Evolutionary conservation across 2,329 filamentous ascomycete species (phyloP).

Genomic region (Alternaria ethzedia): DNA sequence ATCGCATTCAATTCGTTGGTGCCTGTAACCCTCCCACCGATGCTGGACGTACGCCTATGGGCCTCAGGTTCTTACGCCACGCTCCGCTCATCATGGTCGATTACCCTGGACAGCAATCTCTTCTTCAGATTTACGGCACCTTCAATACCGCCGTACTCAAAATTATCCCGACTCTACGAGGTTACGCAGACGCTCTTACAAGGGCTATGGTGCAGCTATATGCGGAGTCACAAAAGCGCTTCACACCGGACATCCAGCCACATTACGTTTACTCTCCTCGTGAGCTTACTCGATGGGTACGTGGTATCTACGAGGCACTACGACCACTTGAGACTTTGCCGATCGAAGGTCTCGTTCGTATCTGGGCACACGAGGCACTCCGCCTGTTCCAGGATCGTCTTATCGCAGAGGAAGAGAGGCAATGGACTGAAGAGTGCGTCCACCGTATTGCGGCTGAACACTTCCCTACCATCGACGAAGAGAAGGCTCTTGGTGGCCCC

Average conservation of each 20-base stretch:
- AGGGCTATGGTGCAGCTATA: slow-evolving; percentile 98
- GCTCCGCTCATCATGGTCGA: slow-evolving; percentile 99
- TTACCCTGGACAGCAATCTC: slow-evolving; percentile 92
- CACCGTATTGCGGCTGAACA: slow-evolving; percentile 84
- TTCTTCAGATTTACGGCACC: slow-evolving; percentile 97
- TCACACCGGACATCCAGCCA: slow-evolving; percentile 95
- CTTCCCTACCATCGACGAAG: slow-evolving; percentile 95
- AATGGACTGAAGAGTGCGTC: slow-evolving; percentile 92
- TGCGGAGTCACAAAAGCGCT: slow-evolving; percentile 88
- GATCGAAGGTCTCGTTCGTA: slow-evolving; percentile 89
- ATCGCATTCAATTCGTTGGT: slow-evolving; percentile 98
- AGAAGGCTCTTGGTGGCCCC: slow-evolving; percentile 85
- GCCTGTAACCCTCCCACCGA: slow-evolving; percentile 98
- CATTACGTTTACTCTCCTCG: slow-evolving; percentile 99
- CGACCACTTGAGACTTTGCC: slow-evolving; percentile 86
- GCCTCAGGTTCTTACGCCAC: slow-evolving; percentile 90
- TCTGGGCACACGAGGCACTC: slow-evolving; percentile 97
- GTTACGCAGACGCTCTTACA: slow-evolving; percentile 91
- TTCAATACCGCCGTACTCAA: slow-evolving; percentile 97
- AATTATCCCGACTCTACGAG: slow-evolving; percentile 91
- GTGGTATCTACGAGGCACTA: slow-evolving; percentile 96
- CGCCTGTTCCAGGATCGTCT: slow-evolving; percentile 97
- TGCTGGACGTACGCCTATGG: slow-evolving; percentile 93
- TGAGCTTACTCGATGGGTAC: slow-evolving; percentile 97
- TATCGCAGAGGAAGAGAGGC: slow-evolving; percentile 89